Base-by-base conservation (phyloP, 2,329 filamentous ascomycete genomes). In the Plenodomus lindquistii region DNA sequence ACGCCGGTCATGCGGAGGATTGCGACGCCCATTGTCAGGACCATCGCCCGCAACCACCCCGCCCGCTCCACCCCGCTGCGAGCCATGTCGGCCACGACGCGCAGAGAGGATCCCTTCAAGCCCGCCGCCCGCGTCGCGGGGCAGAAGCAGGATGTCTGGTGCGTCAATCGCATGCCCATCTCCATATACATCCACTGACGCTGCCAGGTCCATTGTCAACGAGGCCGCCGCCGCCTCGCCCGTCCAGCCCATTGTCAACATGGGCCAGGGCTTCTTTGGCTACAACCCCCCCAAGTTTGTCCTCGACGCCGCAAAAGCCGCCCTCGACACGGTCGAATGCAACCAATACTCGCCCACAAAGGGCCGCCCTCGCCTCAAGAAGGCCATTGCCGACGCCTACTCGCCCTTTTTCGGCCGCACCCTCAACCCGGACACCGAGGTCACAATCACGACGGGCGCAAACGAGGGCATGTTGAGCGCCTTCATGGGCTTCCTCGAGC, bases 311-410 rank as follows among this genome's bases (percentile, higher is more conserved):
- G 94, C 94, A 42, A 97, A 96, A 75, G 79, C 87, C 34, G 92
- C 93, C 34, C 82, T 99, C 42, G 87, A 96, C 67, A 83, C 85
- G 42, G 93, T 99, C 18, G 94, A 97, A 60, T 97, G 93, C 81
- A 99, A 99, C 74, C 94, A 99, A 79, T 99, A 99, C 80, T 93
- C 91, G 18, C 94, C 92, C 2, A 97, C 94, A 17, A 94, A 91
- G 80, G 94, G 94, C 52, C 86, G 93, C 6, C 93, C 94, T 36
- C 84, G 93, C 46, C 81, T 99, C 67, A 93, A 87, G 81, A 90
- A 97, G 78, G 94, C 94, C 42, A 86, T 99, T 65, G 89, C 94
- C 2, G 85, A 96, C 64, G 89, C 94, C 18, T 99, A 99, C 77
- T 88, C 91, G 13, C 90, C 91, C 1, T 87, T 87, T 72, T 97